A percentile compares a stretch with the other conserved stretches of the same genome.
Evolutionary conservation across 768 basidiomycete species (phyloP).

Genomic region (Coprinopsis strossmayeri): DNA sequence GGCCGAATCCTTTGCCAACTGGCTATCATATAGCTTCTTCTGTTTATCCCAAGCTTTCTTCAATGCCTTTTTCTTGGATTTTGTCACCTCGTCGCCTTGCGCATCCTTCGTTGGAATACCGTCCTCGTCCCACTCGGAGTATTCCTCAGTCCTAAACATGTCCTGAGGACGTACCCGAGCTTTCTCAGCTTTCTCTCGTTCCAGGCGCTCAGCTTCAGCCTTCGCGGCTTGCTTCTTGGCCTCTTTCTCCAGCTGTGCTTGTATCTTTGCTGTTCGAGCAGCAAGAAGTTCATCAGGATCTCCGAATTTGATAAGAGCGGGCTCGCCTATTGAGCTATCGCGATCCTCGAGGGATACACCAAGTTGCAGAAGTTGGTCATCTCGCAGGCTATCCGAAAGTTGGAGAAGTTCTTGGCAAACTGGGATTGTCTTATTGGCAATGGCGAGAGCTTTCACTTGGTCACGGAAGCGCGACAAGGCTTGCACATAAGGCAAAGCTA

Average conservation of each 20-base stretch:
- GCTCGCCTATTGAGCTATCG: conserved; percentile 90
- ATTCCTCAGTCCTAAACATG: conserved; percentile 84
- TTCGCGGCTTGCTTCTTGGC: conserved; percentile 63
- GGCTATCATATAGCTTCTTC: conserved; percentile 78
- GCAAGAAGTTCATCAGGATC: conserved; percentile 74
- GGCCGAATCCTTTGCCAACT: conserved; percentile 29
- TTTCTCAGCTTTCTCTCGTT: conserved; percentile 79
- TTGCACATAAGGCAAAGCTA: conserved; percentile 85
- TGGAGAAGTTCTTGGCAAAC: conserved; percentile 77
- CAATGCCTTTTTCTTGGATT: conserved; percentile 71
- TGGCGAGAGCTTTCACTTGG: conserved; percentile 76
- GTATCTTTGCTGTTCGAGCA: conserved; percentile 85
- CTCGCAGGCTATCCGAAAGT: conserved; percentile 85
- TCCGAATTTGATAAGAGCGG: conserved; percentile 89
- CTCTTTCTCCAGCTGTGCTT: conserved; percentile 64
- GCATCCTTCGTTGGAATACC: conserved; percentile 82
- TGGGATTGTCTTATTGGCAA: conserved; percentile 52
- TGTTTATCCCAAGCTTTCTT: conserved; percentile 71
- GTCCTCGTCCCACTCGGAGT: conserved; percentile 75
- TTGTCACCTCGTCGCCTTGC: conserved; percentile 81
- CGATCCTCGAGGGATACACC: conserved; percentile 97
- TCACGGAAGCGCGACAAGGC: conserved; percentile 89
- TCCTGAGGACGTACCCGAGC: conserved; percentile 69
- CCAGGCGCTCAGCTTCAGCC: conserved; percentile 57
- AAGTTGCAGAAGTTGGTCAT: conserved; percentile 82